Evolutionary conservation across 495 filamentous ascomycete genomes (phyloP).

Genomic region (Neurospora intermedia): DNA sequence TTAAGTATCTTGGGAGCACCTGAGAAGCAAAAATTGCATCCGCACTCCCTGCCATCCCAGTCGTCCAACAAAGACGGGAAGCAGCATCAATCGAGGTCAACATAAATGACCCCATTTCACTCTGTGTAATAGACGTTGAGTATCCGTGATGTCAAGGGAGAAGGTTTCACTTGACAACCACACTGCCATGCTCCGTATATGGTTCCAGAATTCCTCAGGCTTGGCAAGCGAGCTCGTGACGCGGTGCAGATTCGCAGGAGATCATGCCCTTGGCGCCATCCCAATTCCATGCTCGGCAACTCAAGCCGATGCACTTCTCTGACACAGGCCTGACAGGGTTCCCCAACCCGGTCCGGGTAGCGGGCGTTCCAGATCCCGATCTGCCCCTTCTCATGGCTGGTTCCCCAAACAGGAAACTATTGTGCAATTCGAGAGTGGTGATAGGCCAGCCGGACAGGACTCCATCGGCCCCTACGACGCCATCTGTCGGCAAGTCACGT

Average conservation of each 20-base stretch:
- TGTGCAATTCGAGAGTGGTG: background rate
- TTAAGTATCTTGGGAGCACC: background rate
- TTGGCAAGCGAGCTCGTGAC: background rate
- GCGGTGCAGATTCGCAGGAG: background rate
- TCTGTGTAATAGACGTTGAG: background rate
- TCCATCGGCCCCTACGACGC: background rate
- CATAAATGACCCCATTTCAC: background rate
- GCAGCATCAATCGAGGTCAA: background rate
- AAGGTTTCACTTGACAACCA: background rate
- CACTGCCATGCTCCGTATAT: background rate
- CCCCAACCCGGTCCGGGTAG: constrained; percentile 24
- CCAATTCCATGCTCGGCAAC: constrained; percentile 13
- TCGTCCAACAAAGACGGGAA: background rate
- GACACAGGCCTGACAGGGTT: constrained; percentile 10
- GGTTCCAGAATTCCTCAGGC: background rate
- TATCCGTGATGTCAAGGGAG: background rate
- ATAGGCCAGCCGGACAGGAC: background rate
- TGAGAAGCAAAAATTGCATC: background rate
- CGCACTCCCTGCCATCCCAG: background rate
- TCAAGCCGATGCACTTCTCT: constrained; percentile 29
- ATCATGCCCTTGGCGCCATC: background rate
- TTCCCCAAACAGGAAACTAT: background rate
- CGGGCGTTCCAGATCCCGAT: constrained; percentile 3
- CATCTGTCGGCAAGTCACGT: background rate
- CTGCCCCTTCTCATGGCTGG: background rate